Base-by-base conservation (phyloP, 495 filamentous ascomycete species). In the Xylaria bambusicola region DNA sequence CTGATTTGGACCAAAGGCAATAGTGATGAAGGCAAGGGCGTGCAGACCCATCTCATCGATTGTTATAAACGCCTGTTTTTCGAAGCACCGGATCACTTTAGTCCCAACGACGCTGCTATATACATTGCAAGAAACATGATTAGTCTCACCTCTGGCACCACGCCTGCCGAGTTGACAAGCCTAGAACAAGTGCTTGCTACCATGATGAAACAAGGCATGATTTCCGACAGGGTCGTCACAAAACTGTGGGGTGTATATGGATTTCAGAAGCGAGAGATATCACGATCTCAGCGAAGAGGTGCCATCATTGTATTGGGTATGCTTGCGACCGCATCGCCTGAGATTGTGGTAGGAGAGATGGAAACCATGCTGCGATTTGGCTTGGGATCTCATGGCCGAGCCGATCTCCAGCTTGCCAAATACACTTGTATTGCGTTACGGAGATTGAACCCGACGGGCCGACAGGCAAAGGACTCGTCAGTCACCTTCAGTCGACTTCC, bases 1-100 rank as follows among this genome's bases (percentile, higher is more conserved):
- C 79, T 98, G 40, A 98, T 99, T 71, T 99, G 94, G 94, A 98
- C 95, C 18, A 99, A 99, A 75, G 94, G 93, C 52, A 98, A 97
- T 74, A 97, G 90, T 66, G 94, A 99, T 67, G 94, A 99, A 80
- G 94, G 94, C 56, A 99, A 99, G 73, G 94, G 94, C 44, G 92
- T 99, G 2, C 94, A 98, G 68, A 89, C 90, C 2, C 95, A 98
- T 73, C 83, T 99, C 17, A 97, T 99, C 59, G 95, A 98, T 62
- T 96, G 91, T 68, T 99, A 99, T 78, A 94, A 89, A 72, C 85
- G 89, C 17, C 80, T 99, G 7, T 99, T 97, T 75, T 98, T 99
- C 64, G 89, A 93, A 70, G 93, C 94, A 1, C 94, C 94, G 0
- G 90, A 91, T 49, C 83, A 83, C 31, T 97, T 96, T 74, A 89